Evolutionary conservation across 805 yeast species (phyloP).

Genomic region (Pichia scutulata): DNA sequence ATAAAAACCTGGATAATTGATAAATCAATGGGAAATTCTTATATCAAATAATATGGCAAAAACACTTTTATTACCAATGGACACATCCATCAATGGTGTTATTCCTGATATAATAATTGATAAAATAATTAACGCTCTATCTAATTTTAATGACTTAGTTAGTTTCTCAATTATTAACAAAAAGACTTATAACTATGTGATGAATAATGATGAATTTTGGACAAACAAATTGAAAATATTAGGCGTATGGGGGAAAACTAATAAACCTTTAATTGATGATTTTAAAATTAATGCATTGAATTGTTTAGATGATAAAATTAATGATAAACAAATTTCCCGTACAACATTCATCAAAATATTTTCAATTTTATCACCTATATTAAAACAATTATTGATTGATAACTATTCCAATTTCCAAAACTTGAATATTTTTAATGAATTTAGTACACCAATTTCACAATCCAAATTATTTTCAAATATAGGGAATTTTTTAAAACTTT

Average conservation of each 20-base stretch:
- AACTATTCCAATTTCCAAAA: slow-evolving; percentile 29
- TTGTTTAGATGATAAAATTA: slow-evolving; percentile 17
- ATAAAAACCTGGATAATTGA: not conserved
- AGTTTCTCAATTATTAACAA: slow-evolving; percentile 24
- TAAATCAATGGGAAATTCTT: not conserved
- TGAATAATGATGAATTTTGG: slow-evolving; percentile 22
- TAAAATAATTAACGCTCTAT: slow-evolving; percentile 16
- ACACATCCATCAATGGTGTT: not conserved
- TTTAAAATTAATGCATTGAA: slow-evolving; percentile 19
- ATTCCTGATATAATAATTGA: slow-evolving; percentile 10
- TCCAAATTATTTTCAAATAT: slow-evolving; percentile 26
- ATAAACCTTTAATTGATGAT: not conserved
- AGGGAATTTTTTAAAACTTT: slow-evolving; percentile 21
- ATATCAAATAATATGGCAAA: not conserved
- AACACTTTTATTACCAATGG: not conserved
- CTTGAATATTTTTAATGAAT: slow-evolving; percentile 23
- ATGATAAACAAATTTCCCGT: slow-evolving; percentile 22
- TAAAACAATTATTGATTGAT: slow-evolving; percentile 25
- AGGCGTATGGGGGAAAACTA: slow-evolving; percentile 18
- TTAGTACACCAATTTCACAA: slow-evolving; percentile 26
- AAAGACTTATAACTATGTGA: slow-evolving; percentile 18
- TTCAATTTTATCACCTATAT: slow-evolving; percentile 23
- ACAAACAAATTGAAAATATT: slow-evolving; percentile 17
- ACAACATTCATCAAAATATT: slow-evolving; percentile 21
- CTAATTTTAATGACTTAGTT: slow-evolving; percentile 21